These are phyloP conservation scores for Chaetoceros tenuissimus DNA, from an alignment of 108 stramenopile species.

Conservation along the genomic window DNA sequence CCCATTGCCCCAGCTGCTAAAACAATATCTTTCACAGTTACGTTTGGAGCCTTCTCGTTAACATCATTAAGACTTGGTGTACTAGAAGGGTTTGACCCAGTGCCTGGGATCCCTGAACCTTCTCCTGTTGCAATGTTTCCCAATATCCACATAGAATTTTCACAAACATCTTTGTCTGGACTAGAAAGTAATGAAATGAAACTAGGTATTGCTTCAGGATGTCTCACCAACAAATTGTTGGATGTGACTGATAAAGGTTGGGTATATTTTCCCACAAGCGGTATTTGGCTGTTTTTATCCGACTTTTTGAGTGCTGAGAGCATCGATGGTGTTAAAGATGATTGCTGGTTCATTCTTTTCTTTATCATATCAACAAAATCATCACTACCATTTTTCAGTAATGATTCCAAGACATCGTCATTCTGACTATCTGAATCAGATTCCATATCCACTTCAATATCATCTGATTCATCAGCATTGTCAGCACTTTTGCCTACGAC, in stretches of 20 bases:
- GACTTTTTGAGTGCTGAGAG: no score
- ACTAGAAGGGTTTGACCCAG: slow-evolving; percentile 10
- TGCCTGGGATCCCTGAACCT: slow-evolving; percentile 18
- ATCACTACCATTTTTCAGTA: no score
- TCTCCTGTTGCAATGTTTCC: slow-evolving; percentile 76
- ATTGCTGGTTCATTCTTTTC: no score
- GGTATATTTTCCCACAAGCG: slow-evolving; percentile 10
- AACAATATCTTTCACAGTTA: slow-evolving; percentile 72
- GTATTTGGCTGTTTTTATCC: background rate
- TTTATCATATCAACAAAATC: no score
- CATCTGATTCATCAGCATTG: no score
- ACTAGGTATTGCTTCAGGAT: slow-evolving; percentile 79
- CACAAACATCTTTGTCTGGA: slow-evolving; percentile 56
- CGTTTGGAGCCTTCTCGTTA: slow-evolving; percentile 5
- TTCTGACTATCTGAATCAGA: no score
- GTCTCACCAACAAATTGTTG: slow-evolving; percentile 69
- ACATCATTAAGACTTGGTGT: slow-evolving; percentile 9
- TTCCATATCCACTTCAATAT: no score
- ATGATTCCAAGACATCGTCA: no score
- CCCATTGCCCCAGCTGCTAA: slow-evolving; percentile 74
- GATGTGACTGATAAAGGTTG: slow-evolving; percentile 56
- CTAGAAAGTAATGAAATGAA: slow-evolving; percentile 62
- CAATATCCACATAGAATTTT: slow-evolving; percentile 80
- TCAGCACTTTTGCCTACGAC: no score
- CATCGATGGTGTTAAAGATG: no score